phyloP scores from a whole-genome alignment of 1,284 basidiomycete genomes.

The Schizophyllum amplum region DNA sequence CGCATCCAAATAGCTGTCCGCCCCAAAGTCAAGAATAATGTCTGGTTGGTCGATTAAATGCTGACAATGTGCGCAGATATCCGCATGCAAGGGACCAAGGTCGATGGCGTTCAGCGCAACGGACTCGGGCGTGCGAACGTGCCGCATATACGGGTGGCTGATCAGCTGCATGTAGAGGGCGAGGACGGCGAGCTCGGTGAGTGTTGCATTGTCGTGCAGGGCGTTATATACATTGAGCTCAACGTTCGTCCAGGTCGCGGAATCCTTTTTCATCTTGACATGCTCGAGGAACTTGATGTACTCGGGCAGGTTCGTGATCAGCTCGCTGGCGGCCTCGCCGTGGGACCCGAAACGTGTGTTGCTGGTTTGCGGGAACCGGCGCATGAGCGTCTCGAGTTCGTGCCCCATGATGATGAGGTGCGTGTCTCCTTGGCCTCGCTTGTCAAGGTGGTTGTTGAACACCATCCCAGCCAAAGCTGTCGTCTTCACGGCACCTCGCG shows the following conservation, averaged over 20 bases:
- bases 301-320: constrained; percentile 15
- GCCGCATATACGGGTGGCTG: constrained; percentile 20
- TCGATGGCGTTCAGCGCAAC: neutral
- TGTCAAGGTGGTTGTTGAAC: neutral
- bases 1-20: neutral
- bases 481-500: too few relatives aligned
- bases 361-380: too few relatives aligned
- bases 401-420: neutral
- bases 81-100: neutral
- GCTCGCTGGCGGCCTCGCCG: constrained; percentile 17
- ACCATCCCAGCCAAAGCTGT: too few relatives aligned
- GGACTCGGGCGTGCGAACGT: neutral
- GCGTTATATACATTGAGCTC: too few relatives aligned
- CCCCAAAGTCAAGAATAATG: neutral
- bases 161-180: constrained; percentile 21
- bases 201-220: constrained; percentile 24
- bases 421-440: neutral
- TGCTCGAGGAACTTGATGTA: constrained; percentile 19
- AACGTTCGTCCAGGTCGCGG: constrained; percentile 14
- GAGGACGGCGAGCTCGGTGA: constrained; percentile 27
- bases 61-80: neutral
- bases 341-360: constrained; percentile 17
- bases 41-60: neutral
- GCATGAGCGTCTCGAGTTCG: neutral
- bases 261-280: constrained; percentile 20